These are phyloP conservation scores for Botrytis hyacinthi DNA, from an alignment of 2,329 filamentous ascomycete genomes.

Conservation along the genomic window DNA sequence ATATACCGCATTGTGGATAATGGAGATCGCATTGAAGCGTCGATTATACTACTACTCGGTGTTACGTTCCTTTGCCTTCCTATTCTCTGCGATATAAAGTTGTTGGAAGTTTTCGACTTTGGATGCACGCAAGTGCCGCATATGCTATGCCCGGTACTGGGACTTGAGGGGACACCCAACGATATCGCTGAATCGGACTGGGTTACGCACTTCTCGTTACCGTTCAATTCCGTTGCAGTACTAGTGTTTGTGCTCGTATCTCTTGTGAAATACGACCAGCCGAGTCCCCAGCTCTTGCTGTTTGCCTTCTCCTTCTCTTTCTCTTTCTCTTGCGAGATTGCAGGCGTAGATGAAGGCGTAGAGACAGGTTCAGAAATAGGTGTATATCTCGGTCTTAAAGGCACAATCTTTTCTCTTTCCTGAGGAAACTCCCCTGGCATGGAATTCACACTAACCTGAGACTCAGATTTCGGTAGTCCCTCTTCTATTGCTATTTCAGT, in stretches of 20 bases:
- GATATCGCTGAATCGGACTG: slow-evolving; percentile 31
- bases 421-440: slow-evolving; percentile 19
- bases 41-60: slow-evolving; percentile 35
- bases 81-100: slow-evolving; percentile 20
- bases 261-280: slow-evolving; percentile 29
- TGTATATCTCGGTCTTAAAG: slow-evolving; percentile 19
- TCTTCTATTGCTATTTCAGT: not conserved
- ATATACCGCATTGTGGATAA: slow-evolving; percentile 33
- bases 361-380: not conserved
- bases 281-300: slow-evolving; percentile 26
- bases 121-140: slow-evolving; percentile 17
- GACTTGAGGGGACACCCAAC: slow-evolving; percentile 21
- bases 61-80: slow-evolving; percentile 27
- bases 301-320: slow-evolving; percentile 8
- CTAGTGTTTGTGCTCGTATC: not conserved
- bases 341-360: not conserved
- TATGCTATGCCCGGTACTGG: slow-evolving; percentile 23
- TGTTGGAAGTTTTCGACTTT: slow-evolving; percentile 16
- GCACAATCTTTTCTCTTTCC: slow-evolving; percentile 24
- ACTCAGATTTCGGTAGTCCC: slow-evolving; percentile 7
- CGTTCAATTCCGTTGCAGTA: not conserved
- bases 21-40: slow-evolving; percentile 32
- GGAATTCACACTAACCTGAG: slow-evolving; percentile 1
- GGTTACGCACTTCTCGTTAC: slow-evolving; percentile 16
- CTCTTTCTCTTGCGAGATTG: slow-evolving; percentile 10